Conservation (phyloP, 2,329 filamentous ascomycete species). For the Clonostachys sp. region DNA sequence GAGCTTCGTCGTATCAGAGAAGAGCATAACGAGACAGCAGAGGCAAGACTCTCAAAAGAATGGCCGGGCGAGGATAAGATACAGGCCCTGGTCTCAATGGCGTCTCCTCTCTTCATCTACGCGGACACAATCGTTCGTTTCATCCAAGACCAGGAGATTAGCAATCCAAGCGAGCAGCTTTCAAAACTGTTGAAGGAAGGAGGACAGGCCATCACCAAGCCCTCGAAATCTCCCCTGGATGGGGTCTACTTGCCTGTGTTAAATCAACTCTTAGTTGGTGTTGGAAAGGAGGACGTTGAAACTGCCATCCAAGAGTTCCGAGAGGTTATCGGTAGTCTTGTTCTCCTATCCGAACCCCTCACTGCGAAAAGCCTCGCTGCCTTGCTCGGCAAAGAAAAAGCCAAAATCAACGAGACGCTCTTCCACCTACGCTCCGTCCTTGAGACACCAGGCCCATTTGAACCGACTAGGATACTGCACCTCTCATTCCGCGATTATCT, state of each 20-base stretch:
- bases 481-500: slow-evolving; percentile 31
- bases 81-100: slow-evolving; percentile 12
- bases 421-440: background rate
- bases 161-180: slow-evolving; percentile 10
- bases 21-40: slow-evolving; percentile 8
- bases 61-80: slow-evolving; percentile 4
- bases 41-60: slow-evolving; percentile 1
- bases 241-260: slow-evolving; percentile 11
- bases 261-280: background rate
- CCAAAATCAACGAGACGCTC: background rate
- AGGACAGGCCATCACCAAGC: background rate
- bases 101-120: slow-evolving; percentile 22
- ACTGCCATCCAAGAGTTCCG: background rate
- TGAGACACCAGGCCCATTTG: background rate
- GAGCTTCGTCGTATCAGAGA: slow-evolving; percentile 17
- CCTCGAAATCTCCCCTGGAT: slow-evolving; percentile 2
- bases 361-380: background rate
- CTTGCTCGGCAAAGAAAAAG: background rate
- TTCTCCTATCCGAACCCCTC: background rate
- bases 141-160: background rate
- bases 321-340: background rate
- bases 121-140: slow-evolving; percentile 16
- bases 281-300: background rate
- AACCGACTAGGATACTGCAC: slow-evolving; percentile 5
- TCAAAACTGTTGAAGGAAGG: slow-evolving; percentile 10